Conservation (phyloP, 257 asterid genomes). For the Solanum megistacrolobum region DNA sequence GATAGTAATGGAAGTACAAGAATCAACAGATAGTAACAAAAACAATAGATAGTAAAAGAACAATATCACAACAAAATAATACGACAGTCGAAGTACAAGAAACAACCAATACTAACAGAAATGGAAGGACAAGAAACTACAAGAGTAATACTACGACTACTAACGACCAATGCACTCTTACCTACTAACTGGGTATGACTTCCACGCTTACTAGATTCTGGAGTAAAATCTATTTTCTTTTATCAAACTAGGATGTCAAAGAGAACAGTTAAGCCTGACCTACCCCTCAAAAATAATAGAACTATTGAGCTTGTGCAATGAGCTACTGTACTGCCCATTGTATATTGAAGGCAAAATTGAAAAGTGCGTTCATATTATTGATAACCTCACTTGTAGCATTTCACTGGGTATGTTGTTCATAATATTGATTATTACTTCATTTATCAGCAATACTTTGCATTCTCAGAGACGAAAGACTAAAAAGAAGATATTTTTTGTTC, state of each 20-base stretch:
- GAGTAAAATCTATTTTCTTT: background rate
- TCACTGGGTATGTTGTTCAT: background rate
- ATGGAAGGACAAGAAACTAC: background rate
- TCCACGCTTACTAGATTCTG: background rate
- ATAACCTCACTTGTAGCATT: background rate
- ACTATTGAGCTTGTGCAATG: background rate
- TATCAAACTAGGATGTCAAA: background rate
- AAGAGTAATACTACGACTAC: background rate
- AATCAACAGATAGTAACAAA: background rate
- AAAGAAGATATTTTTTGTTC: background rate
- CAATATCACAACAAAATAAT: background rate
- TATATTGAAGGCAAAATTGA: background rate
- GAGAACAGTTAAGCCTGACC: background rate
- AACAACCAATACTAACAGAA: background rate
- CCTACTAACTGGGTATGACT: background rate
- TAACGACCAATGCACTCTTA: background rate
- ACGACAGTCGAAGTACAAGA: background rate
- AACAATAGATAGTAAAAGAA: background rate
- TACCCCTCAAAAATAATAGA: background rate
- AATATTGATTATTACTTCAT: background rate
- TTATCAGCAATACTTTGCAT: background rate
- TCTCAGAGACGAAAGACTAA: background rate
- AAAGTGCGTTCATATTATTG: background rate
- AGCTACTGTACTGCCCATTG: background rate
- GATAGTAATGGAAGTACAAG: background rate